phyloP scores from a whole-genome alignment of 148 eudicot genomes.

The Linanthus parryae region DNA sequence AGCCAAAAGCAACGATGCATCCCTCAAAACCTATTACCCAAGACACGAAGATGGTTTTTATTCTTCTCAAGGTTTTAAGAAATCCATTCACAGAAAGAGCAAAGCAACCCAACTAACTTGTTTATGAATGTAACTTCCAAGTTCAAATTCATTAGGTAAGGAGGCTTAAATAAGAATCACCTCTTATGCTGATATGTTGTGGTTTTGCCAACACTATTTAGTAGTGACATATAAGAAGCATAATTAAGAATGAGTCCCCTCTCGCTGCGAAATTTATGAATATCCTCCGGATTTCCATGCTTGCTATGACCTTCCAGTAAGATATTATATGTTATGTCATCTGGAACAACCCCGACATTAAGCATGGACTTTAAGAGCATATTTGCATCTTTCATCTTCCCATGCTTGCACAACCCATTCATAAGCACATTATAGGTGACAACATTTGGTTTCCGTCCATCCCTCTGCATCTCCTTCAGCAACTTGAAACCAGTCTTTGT shows the following conservation, averaged over 20 bases:
- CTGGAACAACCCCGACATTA: constrained; percentile 60
- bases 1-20: no score
- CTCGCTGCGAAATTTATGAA: constrained; percentile 36
- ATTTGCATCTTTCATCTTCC: constrained; percentile 73
- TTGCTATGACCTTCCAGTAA: constrained; percentile 65
- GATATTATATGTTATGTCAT: constrained; percentile 72
- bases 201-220: constrained; percentile 25
- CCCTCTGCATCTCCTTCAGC: constrained; percentile 55
- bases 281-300: constrained; percentile 26
- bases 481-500: constrained; percentile 60
- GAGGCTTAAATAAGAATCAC: no score
- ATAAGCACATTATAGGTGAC: constrained; percentile 72
- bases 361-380: constrained; percentile 67
- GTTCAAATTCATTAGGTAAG: no score
- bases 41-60: no score
- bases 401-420: constrained; percentile 71
- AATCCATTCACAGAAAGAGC: no score
- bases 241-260: constrained; percentile 68
- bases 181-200: constrained; percentile 19
- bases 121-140: no score
- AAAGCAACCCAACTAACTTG: no score
- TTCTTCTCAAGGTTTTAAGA: no score
- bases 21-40: no score
- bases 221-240: constrained; percentile 56
- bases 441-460: constrained; percentile 42